A percentile compares a stretch with the other conserved stretches of the same genome.
These are phyloP conservation scores for Dendrocalamus latiflorus DNA, from an alignment of 202 grass and related monocot species.

Conservation along the genomic window DNA sequence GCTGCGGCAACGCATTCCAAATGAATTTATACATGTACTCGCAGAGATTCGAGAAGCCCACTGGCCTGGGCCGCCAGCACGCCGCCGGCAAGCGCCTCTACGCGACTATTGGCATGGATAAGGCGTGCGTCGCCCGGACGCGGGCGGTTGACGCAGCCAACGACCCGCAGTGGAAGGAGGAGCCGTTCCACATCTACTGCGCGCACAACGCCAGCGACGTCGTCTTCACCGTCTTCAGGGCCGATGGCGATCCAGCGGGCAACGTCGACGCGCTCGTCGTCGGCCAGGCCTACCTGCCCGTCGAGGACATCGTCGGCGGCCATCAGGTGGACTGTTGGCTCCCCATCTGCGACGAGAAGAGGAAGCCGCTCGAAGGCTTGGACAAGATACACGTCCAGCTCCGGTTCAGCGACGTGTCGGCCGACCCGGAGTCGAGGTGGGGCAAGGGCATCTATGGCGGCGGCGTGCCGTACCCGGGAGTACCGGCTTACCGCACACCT, in stretches of 20 bases:
- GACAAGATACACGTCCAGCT: too few species aligned
- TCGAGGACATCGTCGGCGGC: slow-evolving; percentile 19
- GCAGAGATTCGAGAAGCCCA: background rate
- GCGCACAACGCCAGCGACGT: slow-evolving; percentile 38
- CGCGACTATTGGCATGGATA: slow-evolving; percentile 52
- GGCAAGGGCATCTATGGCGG: too few species aligned
- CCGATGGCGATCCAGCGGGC: background rate
- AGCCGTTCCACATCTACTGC: slow-evolving; percentile 49
- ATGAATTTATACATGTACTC: background rate
- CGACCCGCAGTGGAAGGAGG: slow-evolving; percentile 39
- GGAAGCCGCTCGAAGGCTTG: too few species aligned
- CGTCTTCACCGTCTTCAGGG: slow-evolving; percentile 39
- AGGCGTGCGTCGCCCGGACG: slow-evolving; percentile 49
- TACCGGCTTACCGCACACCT: too few species aligned
- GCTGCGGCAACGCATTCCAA: too few species aligned
- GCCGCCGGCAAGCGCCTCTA: slow-evolving; percentile 15
- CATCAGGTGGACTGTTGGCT: slow-evolving; percentile 37
- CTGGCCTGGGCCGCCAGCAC: background rate
- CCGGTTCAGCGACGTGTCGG: too few species aligned
- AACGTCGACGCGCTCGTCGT: background rate
- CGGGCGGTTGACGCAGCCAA: slow-evolving; percentile 10
- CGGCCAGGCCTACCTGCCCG: slow-evolving; percentile 47
- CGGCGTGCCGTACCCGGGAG: too few species aligned
- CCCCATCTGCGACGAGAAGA: too few species aligned
- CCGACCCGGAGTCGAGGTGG: too few species aligned